Evolutionary conservation across 2,329 filamentous ascomycete species (phyloP).

Genomic region (Aspergillus neotritici): DNA sequence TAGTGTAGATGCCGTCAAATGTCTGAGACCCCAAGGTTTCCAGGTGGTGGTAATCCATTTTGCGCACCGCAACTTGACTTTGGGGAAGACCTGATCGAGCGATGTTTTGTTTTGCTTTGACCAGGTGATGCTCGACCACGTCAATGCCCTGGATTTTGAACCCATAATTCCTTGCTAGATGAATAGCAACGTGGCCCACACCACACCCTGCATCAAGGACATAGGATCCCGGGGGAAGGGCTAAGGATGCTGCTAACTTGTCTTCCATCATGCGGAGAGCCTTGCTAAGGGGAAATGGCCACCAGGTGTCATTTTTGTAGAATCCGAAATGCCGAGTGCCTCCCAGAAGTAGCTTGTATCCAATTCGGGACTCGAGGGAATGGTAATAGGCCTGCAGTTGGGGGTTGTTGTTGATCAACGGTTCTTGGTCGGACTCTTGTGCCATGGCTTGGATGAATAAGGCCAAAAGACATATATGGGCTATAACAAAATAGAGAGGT

Average conservation of each 20-base stretch:
- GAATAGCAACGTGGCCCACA: slow-evolving; percentile 45
- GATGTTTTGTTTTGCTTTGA: slow-evolving; percentile 41
- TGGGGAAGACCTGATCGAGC: slow-evolving; percentile 11
- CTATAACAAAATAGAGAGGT: too few species aligned
- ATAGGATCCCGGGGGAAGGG: slow-evolving; percentile 35
- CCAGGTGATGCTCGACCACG: slow-evolving; percentile 45
- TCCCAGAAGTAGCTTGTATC: slow-evolving; percentile 38
- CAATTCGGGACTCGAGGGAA: slow-evolving; percentile 38
- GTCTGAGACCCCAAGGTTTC: slow-evolving; percentile 33
- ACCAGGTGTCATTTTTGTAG: slow-evolving; percentile 43
- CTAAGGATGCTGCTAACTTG: slow-evolving; percentile 38
- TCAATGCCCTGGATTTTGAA: slow-evolving; percentile 46
- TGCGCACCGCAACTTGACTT: slow-evolving; percentile 31
- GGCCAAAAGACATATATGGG: too few species aligned
- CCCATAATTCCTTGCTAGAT: slow-evolving; percentile 39
- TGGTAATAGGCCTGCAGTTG: slow-evolving; percentile 43
- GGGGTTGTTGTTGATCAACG: slow-evolving; percentile 36
- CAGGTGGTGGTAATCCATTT: slow-evolving; percentile 51
- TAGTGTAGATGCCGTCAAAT: slow-evolving; percentile 51
- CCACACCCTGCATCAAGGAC: slow-evolving; percentile 23
- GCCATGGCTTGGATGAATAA: background rate
- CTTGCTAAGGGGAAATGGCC: slow-evolving; percentile 44
- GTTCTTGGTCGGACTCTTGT: background rate
- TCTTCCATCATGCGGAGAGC: slow-evolving; percentile 49
- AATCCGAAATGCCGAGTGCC: slow-evolving; percentile 49